These are phyloP conservation scores for Fagopyrum tataricum DNA, from an alignment of 148 eudicot species.

Conservation along the genomic window DNA sequence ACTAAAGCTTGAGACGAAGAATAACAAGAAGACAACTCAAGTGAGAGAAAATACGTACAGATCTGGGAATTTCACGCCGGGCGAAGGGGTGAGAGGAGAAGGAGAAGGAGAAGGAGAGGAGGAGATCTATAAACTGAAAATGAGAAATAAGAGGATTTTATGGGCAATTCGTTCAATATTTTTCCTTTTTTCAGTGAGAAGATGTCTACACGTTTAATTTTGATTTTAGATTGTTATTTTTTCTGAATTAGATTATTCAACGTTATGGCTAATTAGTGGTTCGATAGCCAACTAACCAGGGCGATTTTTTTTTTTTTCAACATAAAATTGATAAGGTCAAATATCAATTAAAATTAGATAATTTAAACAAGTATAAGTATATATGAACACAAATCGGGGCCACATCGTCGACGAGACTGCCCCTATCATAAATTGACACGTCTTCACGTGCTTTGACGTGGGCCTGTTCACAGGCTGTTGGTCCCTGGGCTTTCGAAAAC, in stretches of 20 bases:
- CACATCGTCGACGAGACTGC: background rate
- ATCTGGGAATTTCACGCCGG: background rate
- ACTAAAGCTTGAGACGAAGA: background rate
- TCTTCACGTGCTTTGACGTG: too few species aligned
- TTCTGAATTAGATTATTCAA: too few species aligned
- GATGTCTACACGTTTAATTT: too few species aligned
- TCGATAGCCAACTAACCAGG: too few species aligned
- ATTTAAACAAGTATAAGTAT: too few species aligned
- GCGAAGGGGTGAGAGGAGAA: background rate
- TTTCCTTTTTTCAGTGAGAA: background rate
- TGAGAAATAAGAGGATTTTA: background rate
- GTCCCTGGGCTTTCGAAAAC: background rate
- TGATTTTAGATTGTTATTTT: too few species aligned
- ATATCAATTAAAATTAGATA: too few species aligned
- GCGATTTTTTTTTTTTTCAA: too few species aligned
- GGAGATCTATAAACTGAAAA: background rate
- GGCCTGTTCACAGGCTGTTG: too few species aligned
- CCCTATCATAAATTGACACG: too few species aligned
- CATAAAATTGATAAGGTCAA: too few species aligned
- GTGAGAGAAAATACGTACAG: conserved; percentile 6
- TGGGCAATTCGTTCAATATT: background rate
- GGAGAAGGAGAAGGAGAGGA: background rate
- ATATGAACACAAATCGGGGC: background rate
- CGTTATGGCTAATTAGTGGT: too few species aligned
- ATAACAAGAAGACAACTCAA: background rate